Base-by-base conservation (phyloP, 1,284 basidiomycete species). In the Cutaneotrichosporon sp. region DNA sequence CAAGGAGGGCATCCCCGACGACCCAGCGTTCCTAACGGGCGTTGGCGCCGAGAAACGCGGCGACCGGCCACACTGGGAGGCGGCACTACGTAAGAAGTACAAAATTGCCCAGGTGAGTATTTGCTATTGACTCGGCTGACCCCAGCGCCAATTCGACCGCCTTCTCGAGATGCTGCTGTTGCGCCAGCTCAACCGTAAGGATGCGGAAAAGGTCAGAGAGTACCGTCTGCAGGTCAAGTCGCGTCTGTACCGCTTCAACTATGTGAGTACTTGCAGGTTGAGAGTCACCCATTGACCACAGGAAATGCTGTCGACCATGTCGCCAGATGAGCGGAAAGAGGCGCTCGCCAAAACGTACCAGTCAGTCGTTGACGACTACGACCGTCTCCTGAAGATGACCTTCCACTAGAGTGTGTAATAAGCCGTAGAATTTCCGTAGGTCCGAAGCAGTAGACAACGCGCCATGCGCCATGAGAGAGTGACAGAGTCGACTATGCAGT, bases 301-400 rank as follows among this genome's bases (percentile, higher is more conserved):
- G 87, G 91, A 96, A 77, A 81, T 87, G 50, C 80, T 97, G 47
- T 84, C 83, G 46, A 88, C 93, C 69, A 76, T 96, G 54, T 87
- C 91, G 49, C 86, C 86, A 61, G 79, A 85, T 46, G 93, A 97
- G 69, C 80, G 90, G 38, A 80, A 89, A 51, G 84, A 87, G 55
- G 96, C 93, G 70, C 78, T 98, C 44, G 87, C 94, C 69, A 89
- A 94, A 75, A 97, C 94, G 10, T 98, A 90, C 75, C 84, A 88
- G 67, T 85, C 80, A 54, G 90, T 97, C 14, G 78, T 81, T 48
- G 84, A 90, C 45, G 92, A 93, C 73, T 97, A 97, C 65, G 80
- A 80, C 61, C 82, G 90, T 49, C 85, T 96, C 65, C 76, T 94
- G 35, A 79, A 79, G 2, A 80, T 71, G 66, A 70, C 71, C 5